phyloP scores from a whole-genome alignment of 805 yeast genomes.

The Helenozyma rhizophorensis region DNA sequence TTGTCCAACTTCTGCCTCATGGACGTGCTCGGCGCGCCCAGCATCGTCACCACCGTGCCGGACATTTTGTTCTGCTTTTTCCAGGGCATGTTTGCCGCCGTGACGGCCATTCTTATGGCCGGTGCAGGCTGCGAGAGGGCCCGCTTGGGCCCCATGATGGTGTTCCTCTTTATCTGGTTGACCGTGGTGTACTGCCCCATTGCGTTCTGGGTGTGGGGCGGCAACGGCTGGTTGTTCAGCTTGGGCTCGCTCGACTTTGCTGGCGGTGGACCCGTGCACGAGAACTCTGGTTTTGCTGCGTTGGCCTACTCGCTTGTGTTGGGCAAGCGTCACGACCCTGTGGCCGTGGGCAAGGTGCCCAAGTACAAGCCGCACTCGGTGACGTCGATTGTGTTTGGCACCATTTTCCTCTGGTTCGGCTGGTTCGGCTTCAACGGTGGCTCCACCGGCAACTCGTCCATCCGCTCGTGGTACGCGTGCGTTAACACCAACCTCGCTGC shows the following conservation, averaged over 20 bases:
- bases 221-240: slow-evolving; percentile 79
- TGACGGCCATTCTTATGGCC: slow-evolving; percentile 88
- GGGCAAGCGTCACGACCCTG: slow-evolving; percentile 89
- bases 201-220: slow-evolving; percentile 98
- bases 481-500: slow-evolving; percentile 94
- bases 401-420: slow-evolving; percentile 94
- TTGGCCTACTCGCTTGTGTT: slow-evolving; percentile 86
- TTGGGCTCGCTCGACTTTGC: slow-evolving; percentile 94
- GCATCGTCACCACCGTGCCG: slow-evolving; percentile 67
- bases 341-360: slow-evolving; percentile 65
- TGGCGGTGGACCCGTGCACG: slow-evolving; percentile 98
- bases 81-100: slow-evolving; percentile 96
- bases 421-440: slow-evolving; percentile 99
- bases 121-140: slow-evolving; percentile 99
- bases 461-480: slow-evolving; percentile 92
- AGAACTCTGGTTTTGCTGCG: slow-evolving; percentile 91
- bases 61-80: slow-evolving; percentile 85
- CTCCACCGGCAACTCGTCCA: slow-evolving; percentile 87
- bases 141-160: slow-evolving; percentile 93
- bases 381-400: slow-evolving; percentile 84
- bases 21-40: slow-evolving; percentile 78
- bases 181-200: slow-evolving; percentile 93
- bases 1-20: slow-evolving; percentile 75
- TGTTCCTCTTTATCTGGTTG: slow-evolving; percentile 89
- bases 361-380: slow-evolving; percentile 94